A percentile compares a stretch with the other conserved stretches of the same genome.
Evolutionary conservation across 805 yeast species (phyloP).

Genomic region (Candida maesae): DNA sequence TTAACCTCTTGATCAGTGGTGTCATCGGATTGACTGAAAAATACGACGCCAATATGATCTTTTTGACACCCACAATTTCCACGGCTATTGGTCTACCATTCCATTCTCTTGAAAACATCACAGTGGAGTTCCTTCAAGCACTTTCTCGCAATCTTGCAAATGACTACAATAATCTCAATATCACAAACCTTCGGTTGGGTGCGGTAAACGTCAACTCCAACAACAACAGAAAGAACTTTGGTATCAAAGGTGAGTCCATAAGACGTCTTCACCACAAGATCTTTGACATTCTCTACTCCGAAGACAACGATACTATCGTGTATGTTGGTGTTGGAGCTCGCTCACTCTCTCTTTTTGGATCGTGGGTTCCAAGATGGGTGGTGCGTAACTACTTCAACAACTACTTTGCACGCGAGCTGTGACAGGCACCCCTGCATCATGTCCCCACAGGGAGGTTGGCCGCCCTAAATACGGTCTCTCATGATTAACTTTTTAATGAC

Average conservation of each 20-base stretch:
- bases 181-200: conserved; percentile 44
- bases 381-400: conserved; percentile 15
- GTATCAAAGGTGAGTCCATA: conserved; percentile 23
- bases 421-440: neutral
- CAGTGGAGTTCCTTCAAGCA: conserved; percentile 40
- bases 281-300: conserved; percentile 23
- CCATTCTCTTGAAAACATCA: conserved; percentile 59
- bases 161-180: conserved; percentile 38
- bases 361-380: conserved; percentile 23
- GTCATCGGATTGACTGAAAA: conserved; percentile 49
- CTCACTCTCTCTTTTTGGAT: conserved; percentile 16
- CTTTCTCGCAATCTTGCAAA: conserved; percentile 36
- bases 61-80: conserved; percentile 53
- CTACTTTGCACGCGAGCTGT: conserved; percentile 8
- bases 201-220: conserved; percentile 39
- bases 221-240: conserved; percentile 17
- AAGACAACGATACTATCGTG: conserved; percentile 14
- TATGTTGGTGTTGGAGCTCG: conserved; percentile 27
- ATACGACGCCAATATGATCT: conserved; percentile 46
- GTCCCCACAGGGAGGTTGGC: too few relatives aligned
- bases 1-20: conserved; percentile 52
- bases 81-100: conserved; percentile 54
- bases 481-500: too few relatives aligned
- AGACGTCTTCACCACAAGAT: conserved; percentile 20
- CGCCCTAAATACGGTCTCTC: too few relatives aligned